Evolutionary conservation across 495 filamentous ascomycete species (phyloP).

Genomic region (Cenococcum geophilum): DNA sequence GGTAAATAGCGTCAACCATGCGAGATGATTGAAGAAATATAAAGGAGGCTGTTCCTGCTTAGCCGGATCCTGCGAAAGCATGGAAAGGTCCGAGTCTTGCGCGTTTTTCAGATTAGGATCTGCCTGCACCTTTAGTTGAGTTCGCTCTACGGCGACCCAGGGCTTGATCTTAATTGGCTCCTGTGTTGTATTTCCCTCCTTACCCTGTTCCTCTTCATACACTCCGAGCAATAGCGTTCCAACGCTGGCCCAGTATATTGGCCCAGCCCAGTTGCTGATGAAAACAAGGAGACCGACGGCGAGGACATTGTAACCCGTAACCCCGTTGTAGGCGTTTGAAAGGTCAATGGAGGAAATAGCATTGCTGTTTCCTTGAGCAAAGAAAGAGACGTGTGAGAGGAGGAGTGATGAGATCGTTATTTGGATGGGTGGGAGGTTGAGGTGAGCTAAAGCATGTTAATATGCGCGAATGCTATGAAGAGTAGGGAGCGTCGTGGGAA

Average conservation of each 20-base stretch:
- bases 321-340: constrained; percentile 43
- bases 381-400: constrained; percentile 57
- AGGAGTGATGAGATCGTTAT: constrained; percentile 33
- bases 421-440: constrained; percentile 19
- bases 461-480: background rate
- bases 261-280: constrained; percentile 82
- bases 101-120: background rate
- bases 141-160: constrained; percentile 2
- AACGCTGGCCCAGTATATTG: constrained; percentile 75
- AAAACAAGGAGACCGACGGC: constrained; percentile 73
- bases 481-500: too few species aligned
- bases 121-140: background rate
- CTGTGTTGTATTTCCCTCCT: background rate
- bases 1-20: constrained; percentile 60
- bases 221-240: constrained; percentile 48
- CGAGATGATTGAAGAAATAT: constrained; percentile 42
- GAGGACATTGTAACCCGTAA: constrained; percentile 50
- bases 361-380: constrained; percentile 86
- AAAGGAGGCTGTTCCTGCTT: background rate
- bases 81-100: background rate
- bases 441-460: constrained; percentile 20
- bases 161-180: constrained; percentile 8
- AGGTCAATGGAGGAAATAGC: constrained; percentile 74
- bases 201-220: constrained; percentile 6
- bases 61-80: too few species aligned